Percentiles rank a stretch among this genome's conserved stretches.
These are phyloP conservation scores for Xylaria scruposa DNA, from an alignment of 495 filamentous ascomycete genomes.

Conservation along the genomic window DNA sequence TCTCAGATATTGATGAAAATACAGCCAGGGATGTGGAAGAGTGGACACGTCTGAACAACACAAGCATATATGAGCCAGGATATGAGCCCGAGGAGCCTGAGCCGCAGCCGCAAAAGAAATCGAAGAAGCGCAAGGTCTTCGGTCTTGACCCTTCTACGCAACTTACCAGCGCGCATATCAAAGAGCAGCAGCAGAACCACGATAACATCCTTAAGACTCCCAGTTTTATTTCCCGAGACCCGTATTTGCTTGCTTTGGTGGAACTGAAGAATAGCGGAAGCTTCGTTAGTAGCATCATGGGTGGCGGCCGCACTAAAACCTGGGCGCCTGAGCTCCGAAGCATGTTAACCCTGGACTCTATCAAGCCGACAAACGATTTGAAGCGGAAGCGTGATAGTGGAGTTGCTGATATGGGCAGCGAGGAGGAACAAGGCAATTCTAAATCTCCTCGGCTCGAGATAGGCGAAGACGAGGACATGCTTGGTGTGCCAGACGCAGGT, in stretches of 20 bases:
- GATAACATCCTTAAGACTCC: slow-evolving; percentile 80
- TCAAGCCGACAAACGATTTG: slow-evolving; percentile 77
- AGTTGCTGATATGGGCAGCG: slow-evolving; percentile 75
- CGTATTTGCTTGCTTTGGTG: slow-evolving; percentile 83
- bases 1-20: slow-evolving; percentile 70
- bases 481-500: slow-evolving; percentile 50
- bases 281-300: slow-evolving; percentile 82
- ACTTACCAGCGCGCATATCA: slow-evolving; percentile 65
- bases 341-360: slow-evolving; percentile 80
- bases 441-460: slow-evolving; percentile 75
- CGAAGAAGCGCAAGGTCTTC: slow-evolving; percentile 79
- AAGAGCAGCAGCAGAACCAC: slow-evolving; percentile 78
- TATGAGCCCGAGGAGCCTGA: slow-evolving; percentile 63
- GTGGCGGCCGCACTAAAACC: slow-evolving; percentile 73
- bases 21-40: slow-evolving; percentile 61
- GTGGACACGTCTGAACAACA: slow-evolving; percentile 58
- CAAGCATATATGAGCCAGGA: slow-evolving; percentile 57
- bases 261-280: slow-evolving; percentile 86
- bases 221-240: slow-evolving; percentile 83
- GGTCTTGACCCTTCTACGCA: slow-evolving; percentile 70
- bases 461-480: slow-evolving; percentile 64
- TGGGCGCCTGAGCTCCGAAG: slow-evolving; percentile 93
- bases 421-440: slow-evolving; percentile 63
- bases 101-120: slow-evolving; percentile 67
- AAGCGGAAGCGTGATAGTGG: slow-evolving; percentile 95